Evolutionary conservation across 208 protist species (phyloP), one percentile per base, ranked within the genome.

Genomic region (Naegleria lovaniensis): DNA sequence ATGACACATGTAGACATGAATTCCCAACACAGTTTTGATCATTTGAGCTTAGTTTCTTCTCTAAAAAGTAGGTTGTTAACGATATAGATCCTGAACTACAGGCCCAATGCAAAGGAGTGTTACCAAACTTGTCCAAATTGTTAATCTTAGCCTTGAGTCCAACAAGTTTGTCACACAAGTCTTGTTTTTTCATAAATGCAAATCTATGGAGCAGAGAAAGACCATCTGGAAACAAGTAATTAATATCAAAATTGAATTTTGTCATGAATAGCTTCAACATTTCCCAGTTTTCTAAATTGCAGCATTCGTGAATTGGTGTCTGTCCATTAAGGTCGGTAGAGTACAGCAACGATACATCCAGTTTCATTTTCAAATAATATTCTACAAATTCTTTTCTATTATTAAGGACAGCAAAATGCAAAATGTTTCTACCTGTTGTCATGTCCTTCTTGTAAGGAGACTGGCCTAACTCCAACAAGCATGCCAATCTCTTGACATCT

Each of bases 101-200:
- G 9, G 85, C 85, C 41, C 41, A 88, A 58, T 88, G 85, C 9
- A 88, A 4, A 38, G 85, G 25, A 38, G 85, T 88, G 58, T 88
- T 88, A 22, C 85, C 85, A 13, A 38, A 58, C 41, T 36, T 51
- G 40, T 88, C 85, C 39, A 58, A 6, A 25, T 5, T 9, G 33
- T 29, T 58, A 39, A 58, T 22, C 55, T 58, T 88, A 36, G 43
- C 39, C 58, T 88, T 88, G 41, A 88, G 38, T 3, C n/a, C 19
- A 88, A 88, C 38, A 4, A 88, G 9, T 58, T 88, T 88, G 6
- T 88, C 85, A 9, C 33, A n/a, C 9, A 88, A 4, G 13, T 88
- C 85, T 22, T 33, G 33, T 5, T 88, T 88, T 6, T 88, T 58
- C 38, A 40, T 0, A 58, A 38, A 58, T 0, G 85, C 9, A 58